Percentiles rank a stretch among this genome's conserved stretches.
Evolutionary conservation across 2,329 filamentous ascomycete species (phyloP).

Genomic region (Arthrobotrys conoides): DNA sequence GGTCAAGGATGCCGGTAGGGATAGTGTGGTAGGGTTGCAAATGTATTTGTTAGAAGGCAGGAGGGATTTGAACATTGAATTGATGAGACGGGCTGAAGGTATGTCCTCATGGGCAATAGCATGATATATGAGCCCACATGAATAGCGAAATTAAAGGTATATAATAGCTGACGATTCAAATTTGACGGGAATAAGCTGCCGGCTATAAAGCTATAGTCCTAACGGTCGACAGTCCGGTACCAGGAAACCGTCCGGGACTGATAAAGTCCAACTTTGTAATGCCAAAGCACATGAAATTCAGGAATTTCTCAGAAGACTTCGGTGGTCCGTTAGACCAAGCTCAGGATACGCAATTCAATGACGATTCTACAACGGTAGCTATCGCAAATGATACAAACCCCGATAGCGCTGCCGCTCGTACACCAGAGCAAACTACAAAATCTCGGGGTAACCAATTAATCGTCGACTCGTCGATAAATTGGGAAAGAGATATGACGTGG

Average conservation of each 20-base stretch:
- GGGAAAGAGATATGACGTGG: constrained; percentile 71
- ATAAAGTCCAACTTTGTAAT: constrained; percentile 71
- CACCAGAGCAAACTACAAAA: background rate
- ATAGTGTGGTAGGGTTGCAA: constrained; percentile 41
- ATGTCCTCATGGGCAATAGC: constrained; percentile 66
- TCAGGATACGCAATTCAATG: background rate
- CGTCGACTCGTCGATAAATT: constrained; percentile 68
- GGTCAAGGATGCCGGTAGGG: constrained; percentile 33
- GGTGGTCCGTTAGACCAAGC: constrained; percentile 45
- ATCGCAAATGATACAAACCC: background rate
- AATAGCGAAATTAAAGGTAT: too few relatives aligned
- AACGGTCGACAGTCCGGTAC: constrained; percentile 72
- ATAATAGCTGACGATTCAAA: background rate
- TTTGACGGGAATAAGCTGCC: constrained; percentile 64
- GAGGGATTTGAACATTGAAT: constrained; percentile 43
- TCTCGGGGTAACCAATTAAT: constrained; percentile 37
- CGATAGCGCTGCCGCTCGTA: background rate
- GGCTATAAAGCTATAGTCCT: constrained; percentile 73
- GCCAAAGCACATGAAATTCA: constrained; percentile 68
- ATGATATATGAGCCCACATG: background rate
- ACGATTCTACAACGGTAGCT: background rate
- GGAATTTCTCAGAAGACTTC: constrained; percentile 67
- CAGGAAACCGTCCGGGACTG: constrained; percentile 72
- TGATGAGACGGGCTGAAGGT: constrained; percentile 69
- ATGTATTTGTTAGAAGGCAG: constrained; percentile 49